Evolutionary conservation across 495 filamentous ascomycete species (phyloP), one percentile per base, ranked within the genome.

Genomic region (Delitschia confertaspora): DNA sequence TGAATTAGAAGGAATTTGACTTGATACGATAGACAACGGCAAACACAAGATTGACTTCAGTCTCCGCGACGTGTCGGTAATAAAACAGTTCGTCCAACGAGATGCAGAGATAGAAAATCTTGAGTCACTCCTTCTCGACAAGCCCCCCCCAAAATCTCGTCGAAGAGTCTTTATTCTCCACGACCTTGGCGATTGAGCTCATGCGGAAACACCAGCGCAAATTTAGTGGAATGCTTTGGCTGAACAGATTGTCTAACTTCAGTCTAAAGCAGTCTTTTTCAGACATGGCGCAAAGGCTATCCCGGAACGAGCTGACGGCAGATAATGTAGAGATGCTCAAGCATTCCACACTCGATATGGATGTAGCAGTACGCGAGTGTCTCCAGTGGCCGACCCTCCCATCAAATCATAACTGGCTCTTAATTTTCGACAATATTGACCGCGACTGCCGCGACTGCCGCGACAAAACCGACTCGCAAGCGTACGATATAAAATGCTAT

Each of bases 401-500:
- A 2, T 21, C 36, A 11, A 65, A 65, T 24, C 27, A 40, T 14
- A 27, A 52, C 23, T 63, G 60, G 55, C 54, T 65, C 36, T 18
- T 65, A 24, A 31, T 65, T 8, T 57, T 24, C 32, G 51, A 60
- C 25, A 60, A 60, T 20, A 41, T 60, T 24, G 47, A 58, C 40
- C 41, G 41, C 26, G 21, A 44, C 41, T 22, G 2, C 40, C 41
- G 41, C 26, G 21, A 44, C 41, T 22, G 2, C 29, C 17, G 23
- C 11, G 17, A 32, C 16, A 32, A 34, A 34, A 31, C 33, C 11
- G 40, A 55, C 24, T 45, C 46, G 18, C 20, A 58, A 33, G 52
- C 46, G 21, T 49, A 57, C 30, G 49, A 69, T 45, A 59, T 69
- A 36, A 33, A 46, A n/a, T 38, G 31, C 16, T 67, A 58, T 38